These are phyloP conservation scores for Viola odorata DNA, from an alignment of 345 rosid species.

Conservation along the genomic window DNA sequence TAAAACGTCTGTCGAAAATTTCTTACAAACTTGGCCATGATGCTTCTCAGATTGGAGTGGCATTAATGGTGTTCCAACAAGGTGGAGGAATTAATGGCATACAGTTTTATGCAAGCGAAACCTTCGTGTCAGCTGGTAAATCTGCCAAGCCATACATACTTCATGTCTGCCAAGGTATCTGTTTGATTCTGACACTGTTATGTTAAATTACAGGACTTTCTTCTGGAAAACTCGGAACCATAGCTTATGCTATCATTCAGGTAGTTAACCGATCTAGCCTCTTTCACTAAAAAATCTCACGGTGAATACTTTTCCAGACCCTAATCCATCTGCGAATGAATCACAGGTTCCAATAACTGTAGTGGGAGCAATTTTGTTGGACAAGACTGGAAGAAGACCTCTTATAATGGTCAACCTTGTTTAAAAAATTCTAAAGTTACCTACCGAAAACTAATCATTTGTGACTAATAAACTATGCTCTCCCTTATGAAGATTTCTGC, in stretches of 20 bases:
- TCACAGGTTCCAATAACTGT: conserved; percentile 71
- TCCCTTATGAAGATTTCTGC: conserved; percentile 52
- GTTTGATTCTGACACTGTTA: background rate
- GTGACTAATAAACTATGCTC: background rate
- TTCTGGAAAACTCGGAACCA: conserved; percentile 64
- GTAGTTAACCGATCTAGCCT: conserved; percentile 16
- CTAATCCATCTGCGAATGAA: conserved; percentile 5
- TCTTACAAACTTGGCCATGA: conserved; percentile 2
- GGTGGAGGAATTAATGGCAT: conserved; percentile 80
- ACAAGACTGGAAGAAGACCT: conserved; percentile 80
- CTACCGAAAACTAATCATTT: background rate
- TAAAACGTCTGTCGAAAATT: background rate
- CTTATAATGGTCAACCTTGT: conserved; percentile 60
- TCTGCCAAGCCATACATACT: background rate
- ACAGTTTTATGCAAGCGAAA: conserved; percentile 79
- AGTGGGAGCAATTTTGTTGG: conserved; percentile 69
- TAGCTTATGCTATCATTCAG: conserved; percentile 81
- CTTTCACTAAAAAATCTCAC: background rate
- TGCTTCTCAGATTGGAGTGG: conserved; percentile 63
- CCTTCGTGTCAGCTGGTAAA: conserved; percentile 77
- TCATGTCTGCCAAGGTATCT: background rate
- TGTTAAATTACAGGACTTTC: conserved; percentile 54
- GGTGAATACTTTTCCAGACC: background rate
- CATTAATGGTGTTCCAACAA: conserved; percentile 84
- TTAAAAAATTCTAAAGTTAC: background rate